Base-by-base conservation (phyloP, 129 eudicot species). In the Lactuca sativa region DNA sequence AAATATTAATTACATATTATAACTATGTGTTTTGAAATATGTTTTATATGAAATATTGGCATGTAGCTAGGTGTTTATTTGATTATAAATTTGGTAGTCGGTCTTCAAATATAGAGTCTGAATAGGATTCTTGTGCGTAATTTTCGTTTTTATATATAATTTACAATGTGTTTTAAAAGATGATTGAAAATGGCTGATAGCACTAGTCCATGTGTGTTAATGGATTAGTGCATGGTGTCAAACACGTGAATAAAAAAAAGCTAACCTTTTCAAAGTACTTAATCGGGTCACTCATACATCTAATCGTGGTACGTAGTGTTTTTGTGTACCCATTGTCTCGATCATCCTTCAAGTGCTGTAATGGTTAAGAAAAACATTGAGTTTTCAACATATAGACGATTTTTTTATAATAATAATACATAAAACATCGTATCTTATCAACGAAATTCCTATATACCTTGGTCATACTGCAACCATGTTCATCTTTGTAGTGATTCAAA, bases 261-360 rank as follows among this genome's bases (percentile, higher is more conserved):
- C 2, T 61, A 69, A 91, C 96, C 91, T 86, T 84, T 66, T 88
- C 97, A 52, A 83, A 89, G 77, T 86, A 91, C 76, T 86, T 86
- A 16, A 74, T 68, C 14, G 87, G 96, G 66, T 84, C 62, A 41
- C 2, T 64, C 47, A 91, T 77, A 89, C 96, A 86, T 73, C 80
- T 66, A 25, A 91, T 84, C 9, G 87, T 69, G 2, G 74, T 65
- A 4, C 83, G 88, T 11, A 91, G 60, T 38, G 86, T 80, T 36
- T 77, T 63, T 10, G 84, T 62, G 79, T 81, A 88, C 18, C 77
- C 78, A 41, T 63, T 54, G 21, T 51, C 70, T 4, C 76, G 64
- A 41, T 86, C 83, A 6, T 79, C 82, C 59, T 63, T 80, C 86
- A 88, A 77, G 64, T 83, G 81, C 97, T 91, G 82, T 37, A 37